These are phyloP conservation scores for Pythium volutum DNA, from an alignment of 352 stramenopile genomes.

Conservation along the genomic window DNA sequence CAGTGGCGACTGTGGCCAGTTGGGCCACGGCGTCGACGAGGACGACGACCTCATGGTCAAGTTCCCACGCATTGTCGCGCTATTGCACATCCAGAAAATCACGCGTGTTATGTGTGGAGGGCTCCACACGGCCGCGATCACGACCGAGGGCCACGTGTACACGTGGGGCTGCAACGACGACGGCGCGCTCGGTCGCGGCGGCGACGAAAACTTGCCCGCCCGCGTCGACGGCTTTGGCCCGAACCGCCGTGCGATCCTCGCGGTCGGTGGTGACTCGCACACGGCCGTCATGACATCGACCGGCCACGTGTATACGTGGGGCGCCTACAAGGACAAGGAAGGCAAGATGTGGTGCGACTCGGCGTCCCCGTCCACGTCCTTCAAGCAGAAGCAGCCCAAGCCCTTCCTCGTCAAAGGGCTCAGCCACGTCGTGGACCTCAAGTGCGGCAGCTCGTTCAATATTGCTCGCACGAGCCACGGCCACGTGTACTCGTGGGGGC, in stretches of 20 bases:
- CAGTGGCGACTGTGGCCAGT: conserved; percentile 90
- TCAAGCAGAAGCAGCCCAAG: conserved; percentile 76
- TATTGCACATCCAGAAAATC: conserved; percentile 45
- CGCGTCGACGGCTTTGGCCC: conserved; percentile 61
- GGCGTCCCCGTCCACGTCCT: conserved; percentile 51
- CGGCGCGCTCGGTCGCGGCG: conserved; percentile 84
- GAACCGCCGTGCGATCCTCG: conserved; percentile 42
- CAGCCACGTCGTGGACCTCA: conserved; percentile 70
- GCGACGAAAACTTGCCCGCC: conserved; percentile 74
- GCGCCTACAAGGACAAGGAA: conserved; percentile 97
- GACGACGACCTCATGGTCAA: conserved; percentile 76
- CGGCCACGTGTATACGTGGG: conserved; percentile 94
- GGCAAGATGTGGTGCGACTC: conserved; percentile 91
- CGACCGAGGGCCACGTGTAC: conserved; percentile 86
- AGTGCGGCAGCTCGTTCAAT: conserved; percentile 84
- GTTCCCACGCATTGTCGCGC: conserved; percentile 53
- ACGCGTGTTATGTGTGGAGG: conserved; percentile 86
- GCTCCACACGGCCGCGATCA: conserved; percentile 89
- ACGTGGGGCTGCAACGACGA: conserved; percentile 95
- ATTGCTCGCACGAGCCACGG: conserved; percentile 84
- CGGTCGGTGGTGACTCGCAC: conserved; percentile 94
- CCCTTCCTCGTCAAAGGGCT: conserved; percentile 63
- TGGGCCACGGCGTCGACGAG: conserved; percentile 88
- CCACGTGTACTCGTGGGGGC: conserved; percentile 89
- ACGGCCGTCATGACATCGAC: conserved; percentile 84